Percentiles rank a stretch among this genome's conserved stretches.
phyloP scores from a whole-genome alignment of 2,329 filamentous ascomycete genomes.

The Calonectria leucothoes region DNA sequence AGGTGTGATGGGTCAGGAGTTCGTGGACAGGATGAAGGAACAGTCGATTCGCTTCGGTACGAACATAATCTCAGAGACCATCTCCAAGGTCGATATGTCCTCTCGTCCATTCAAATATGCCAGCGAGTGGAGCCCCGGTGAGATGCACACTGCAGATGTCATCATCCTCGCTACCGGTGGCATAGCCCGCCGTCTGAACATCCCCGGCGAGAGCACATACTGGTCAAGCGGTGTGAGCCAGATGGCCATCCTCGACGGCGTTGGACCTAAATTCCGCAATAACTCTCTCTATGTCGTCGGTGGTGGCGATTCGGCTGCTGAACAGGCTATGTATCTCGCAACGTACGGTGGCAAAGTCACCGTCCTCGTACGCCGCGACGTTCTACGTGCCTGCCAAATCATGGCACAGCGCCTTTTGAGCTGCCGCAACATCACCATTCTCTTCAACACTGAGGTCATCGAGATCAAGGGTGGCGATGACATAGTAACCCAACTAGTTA shows the following conservation, averaged over 20 bases:
- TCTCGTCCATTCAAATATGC: constrained; percentile 91
- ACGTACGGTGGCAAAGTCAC: constrained; percentile 98
- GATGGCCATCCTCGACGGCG: constrained; percentile 98
- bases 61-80: constrained; percentile 91
- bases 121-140: constrained; percentile 87
- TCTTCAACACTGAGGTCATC: constrained; percentile 83
- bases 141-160: constrained; percentile 88
- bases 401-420: constrained; percentile 88
- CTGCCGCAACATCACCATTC: constrained; percentile 91
- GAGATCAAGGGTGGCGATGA: constrained; percentile 89
- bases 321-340: constrained; percentile 96
- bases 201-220: constrained; percentile 92
- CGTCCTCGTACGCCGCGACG: constrained; percentile 89
- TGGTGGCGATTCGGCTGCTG: constrained; percentile 94
- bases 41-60: constrained; percentile 95
- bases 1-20: constrained; percentile 84
- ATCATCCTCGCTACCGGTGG: constrained; percentile 96
- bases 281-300: constrained; percentile 96
- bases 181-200: constrained; percentile 84
- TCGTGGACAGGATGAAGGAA: constrained; percentile 96
- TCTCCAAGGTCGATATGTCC: constrained; percentile 87
- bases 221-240: constrained; percentile 98
- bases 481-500: constrained; percentile 87
- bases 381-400: constrained; percentile 87
- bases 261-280: constrained; percentile 96